Evolutionary conservation across 73 alveolate genomes (phyloP).

Genomic region (Paramecium biaurelia): DNA sequence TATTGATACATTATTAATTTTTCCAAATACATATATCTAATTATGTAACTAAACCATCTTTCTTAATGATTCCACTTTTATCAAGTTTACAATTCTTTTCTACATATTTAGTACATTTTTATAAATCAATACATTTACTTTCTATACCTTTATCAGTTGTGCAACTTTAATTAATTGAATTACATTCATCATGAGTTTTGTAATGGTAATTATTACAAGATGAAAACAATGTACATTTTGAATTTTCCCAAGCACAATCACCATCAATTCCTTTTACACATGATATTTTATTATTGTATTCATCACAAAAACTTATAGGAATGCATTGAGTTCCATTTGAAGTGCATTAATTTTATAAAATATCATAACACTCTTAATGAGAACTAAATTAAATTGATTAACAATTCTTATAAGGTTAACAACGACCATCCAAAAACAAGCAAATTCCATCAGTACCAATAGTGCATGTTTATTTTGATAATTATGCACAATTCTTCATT

Average conservation of each 20-base stretch:
- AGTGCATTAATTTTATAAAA: neutral
- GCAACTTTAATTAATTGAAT: neutral
- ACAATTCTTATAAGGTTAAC: neutral
- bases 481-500: neutral
- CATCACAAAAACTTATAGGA: neutral
- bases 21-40: neutral
- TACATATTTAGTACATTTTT: neutral
- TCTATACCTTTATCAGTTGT: neutral
- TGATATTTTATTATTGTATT: neutral
- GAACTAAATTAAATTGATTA: neutral
- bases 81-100: neutral
- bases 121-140: neutral
- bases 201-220: neutral
- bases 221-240: neutral
- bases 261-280: conserved; percentile 22
- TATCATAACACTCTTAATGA: neutral
- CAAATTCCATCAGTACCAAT: neutral
- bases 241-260: neutral
- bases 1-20: neutral
- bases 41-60: neutral
- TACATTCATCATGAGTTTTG: neutral
- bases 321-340: neutral
- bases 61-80: neutral
- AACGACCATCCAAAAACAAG: neutral
- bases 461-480: neutral